Evolutionary conservation across 2,329 filamentous ascomycete genomes (phyloP).

Genomic region (Neophaeococcomyces aloes): DNA sequence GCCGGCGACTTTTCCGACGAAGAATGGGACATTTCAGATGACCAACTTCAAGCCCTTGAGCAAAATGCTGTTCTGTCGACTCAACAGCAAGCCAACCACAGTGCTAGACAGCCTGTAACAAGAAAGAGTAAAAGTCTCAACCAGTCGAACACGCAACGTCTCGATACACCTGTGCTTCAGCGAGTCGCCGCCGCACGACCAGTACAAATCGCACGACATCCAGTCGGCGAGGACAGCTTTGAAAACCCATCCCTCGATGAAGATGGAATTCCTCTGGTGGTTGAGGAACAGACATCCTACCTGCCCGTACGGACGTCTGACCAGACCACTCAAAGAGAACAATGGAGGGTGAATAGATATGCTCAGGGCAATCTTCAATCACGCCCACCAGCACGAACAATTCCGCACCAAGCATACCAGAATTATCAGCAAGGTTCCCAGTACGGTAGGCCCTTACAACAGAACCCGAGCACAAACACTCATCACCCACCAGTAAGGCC

Average conservation of each 20-base stretch:
- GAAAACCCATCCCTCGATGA: slow-evolving; percentile 36
- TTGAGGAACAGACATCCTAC: slow-evolving; percentile 19
- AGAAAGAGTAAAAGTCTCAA: neutral
- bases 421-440: slow-evolving; percentile 6
- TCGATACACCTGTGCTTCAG: slow-evolving; percentile 1
- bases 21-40: slow-evolving; percentile 33
- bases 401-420: slow-evolving; percentile 8
- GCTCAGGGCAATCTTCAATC: slow-evolving; percentile 10
- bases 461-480: neutral
- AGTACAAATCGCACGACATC: neutral
- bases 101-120: neutral
- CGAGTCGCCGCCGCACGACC: neutral
- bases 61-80: slow-evolving; percentile 36
- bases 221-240: slow-evolving; percentile 22
- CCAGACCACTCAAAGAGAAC: slow-evolving; percentile 20
- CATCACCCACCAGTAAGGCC: neutral
- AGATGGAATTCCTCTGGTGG: slow-evolving; percentile 22
- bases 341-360: slow-evolving; percentile 21
- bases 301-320: slow-evolving; percentile 8
- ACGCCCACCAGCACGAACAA: neutral
- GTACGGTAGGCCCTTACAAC: neutral
- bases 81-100: slow-evolving; percentile 20
- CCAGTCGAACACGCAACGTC: slow-evolving; percentile 5
- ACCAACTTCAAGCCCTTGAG: slow-evolving; percentile 35
- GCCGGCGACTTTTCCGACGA: slow-evolving; percentile 30